Conservation (phyloP, 345 rosid species). For the Murraya paniculata region DNA sequence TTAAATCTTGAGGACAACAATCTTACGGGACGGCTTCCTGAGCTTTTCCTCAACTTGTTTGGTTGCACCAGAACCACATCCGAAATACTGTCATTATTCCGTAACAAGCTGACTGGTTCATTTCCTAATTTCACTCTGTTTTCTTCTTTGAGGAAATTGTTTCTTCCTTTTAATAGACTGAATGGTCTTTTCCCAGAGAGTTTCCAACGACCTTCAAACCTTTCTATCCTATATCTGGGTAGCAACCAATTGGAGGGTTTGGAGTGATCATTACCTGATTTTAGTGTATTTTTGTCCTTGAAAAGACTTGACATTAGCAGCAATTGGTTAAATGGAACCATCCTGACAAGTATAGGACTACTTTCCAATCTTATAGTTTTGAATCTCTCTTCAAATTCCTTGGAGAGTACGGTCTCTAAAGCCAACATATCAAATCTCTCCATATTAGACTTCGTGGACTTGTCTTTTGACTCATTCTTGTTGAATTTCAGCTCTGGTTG, state of each 20-base stretch:
- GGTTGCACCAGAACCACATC: slow-evolving; percentile 11
- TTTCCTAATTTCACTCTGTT: background rate
- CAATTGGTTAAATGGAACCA: background rate
- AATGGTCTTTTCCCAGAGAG: slow-evolving; percentile 9
- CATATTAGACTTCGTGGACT: slow-evolving; percentile 1
- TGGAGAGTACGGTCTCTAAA: slow-evolving; percentile 23
- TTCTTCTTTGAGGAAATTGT: slow-evolving; percentile 1
- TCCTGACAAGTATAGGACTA: background rate
- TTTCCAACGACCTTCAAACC: background rate
- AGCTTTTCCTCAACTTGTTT: background rate
- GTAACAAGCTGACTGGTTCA: slow-evolving; percentile 14
- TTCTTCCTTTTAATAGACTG: slow-evolving; percentile 12
- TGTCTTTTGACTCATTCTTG: slow-evolving; percentile 13
- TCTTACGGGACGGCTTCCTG: slow-evolving; percentile 2
- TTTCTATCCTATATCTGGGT: background rate
- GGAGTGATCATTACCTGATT: background rate
- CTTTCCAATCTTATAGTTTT: slow-evolving; percentile 7
- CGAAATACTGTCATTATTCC: slow-evolving; percentile 6
- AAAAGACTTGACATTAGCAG: background rate
- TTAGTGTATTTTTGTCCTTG: background rate
- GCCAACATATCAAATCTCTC: slow-evolving; percentile 21
- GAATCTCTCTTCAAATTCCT: slow-evolving; percentile 16
- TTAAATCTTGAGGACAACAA: slow-evolving; percentile 10
- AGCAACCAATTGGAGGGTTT: background rate
- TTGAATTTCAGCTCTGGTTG: slow-evolving; percentile 20